Evolutionary conservation across 1,139 yeast genomes (phyloP), one percentile per base, ranked within the genome.

Genomic region (Saccharomyces hybrid): DNA sequence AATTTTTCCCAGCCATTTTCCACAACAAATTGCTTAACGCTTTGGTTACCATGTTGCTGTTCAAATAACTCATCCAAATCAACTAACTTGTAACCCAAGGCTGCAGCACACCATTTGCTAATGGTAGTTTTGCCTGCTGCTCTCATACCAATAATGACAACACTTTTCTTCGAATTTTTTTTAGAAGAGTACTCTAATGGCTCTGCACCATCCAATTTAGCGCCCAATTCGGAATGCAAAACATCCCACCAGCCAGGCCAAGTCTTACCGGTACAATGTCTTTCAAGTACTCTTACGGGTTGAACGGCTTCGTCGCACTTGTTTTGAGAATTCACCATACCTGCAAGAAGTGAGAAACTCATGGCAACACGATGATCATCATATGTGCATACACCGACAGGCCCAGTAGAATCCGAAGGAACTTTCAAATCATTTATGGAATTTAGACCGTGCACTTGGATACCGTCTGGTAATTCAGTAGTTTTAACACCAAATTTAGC

Each of bases 211-310:
- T 82, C 85, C 49, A 93, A 71, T 14, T 71, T 69, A 41, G 81
- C 85, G 31, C 83, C 80, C 65, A 93, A 82, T 56, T 77, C 73
- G 55, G 86, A 80, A 65, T 84, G 89, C 59, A 93, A 76, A 50
- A 85, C 79, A 71, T 93, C 99, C 99, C 99, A 93, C 99, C 99
- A 93, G 48, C 98, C 98, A 20, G 99, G 99, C 99, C 99, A 93
- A 0, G 99, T 93, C 74, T 93, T 93, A 56, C 95, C 95, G 2
- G 96, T 95, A 69, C 97, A 89, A 31, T 87, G 79, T 72, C 98
- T 83, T 68, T 91, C 97, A 62, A 85, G 82, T 56, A 93, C 83
- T 61, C 83, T 76, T 1, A 87, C 95, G 2, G 88, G 84, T 2
- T 75, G 75, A 2, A 63, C 55, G 58, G 79, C 70, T 54, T 78